Evolutionary conservation across 2,329 filamentous ascomycete species (phyloP).

Genomic region (Ceratocystis albifundus): DNA sequence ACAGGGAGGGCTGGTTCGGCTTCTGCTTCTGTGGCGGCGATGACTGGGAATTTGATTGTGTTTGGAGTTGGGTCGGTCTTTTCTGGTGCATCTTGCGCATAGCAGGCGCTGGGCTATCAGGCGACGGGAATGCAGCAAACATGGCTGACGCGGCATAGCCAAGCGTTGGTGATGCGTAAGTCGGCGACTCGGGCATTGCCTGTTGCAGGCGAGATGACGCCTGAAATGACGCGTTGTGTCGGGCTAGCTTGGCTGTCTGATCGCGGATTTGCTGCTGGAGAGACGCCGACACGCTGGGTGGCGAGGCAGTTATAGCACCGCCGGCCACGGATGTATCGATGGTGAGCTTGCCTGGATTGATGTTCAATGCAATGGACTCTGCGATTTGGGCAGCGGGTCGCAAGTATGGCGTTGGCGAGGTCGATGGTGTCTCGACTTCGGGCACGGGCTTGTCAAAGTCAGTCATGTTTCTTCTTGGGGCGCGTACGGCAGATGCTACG

Average conservation of each 20-base stretch:
- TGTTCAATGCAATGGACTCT: background rate
- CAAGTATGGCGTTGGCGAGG: constrained; percentile 2
- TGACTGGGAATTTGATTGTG: background rate
- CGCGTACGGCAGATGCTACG: background rate
- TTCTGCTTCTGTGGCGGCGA: background rate
- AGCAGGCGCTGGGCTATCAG: constrained; percentile 5
- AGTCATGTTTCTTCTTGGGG: background rate
- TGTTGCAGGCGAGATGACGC: background rate
- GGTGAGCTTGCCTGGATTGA: background rate
- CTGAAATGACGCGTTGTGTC: constrained; percentile 15
- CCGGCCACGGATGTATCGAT: background rate
- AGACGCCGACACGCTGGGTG: background rate
- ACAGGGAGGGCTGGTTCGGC: background rate
- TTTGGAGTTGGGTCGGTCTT: background rate
- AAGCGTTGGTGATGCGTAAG: constrained; percentile 8
- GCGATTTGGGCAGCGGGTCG: background rate
- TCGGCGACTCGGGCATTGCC: constrained; percentile 2
- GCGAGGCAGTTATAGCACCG: background rate
- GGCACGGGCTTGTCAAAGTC: constrained; percentile 10
- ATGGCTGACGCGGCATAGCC: constrained; percentile 10
- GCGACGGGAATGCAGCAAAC: constrained; percentile 7
- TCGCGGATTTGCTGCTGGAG: constrained; percentile 15
- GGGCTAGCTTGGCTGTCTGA: constrained; percentile 15
- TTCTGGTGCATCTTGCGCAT: background rate
- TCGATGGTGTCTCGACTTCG: constrained; percentile 14